Evolutionary conservation across 306 rosid genomes (phyloP).

Genomic region (Oemleria cerasiformis): DNA sequence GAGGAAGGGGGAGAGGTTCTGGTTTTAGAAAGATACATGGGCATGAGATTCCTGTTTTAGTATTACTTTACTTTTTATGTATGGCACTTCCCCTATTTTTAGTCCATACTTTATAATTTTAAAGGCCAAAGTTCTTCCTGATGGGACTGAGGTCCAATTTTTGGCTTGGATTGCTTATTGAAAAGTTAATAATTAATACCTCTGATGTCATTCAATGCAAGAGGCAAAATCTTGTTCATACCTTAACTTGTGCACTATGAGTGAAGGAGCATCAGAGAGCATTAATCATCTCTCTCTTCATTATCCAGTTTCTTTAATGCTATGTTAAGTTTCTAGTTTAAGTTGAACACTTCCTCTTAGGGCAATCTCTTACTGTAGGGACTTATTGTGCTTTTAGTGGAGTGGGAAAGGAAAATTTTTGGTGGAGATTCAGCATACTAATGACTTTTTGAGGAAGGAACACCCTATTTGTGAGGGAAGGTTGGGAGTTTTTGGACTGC

Average conservation of each 20-base stretch:
- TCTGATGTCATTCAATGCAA: neutral
- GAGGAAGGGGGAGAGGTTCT: neutral
- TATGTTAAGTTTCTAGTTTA: neutral
- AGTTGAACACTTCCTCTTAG: neutral
- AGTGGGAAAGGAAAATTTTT: neutral
- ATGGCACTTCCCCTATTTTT: neutral
- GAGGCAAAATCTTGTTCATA: neutral
- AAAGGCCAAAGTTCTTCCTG: neutral
- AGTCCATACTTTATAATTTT: neutral
- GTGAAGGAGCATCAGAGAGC: neutral
- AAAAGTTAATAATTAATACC: neutral
- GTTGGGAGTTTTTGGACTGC: conserved; percentile 2
- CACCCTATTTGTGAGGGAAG: neutral
- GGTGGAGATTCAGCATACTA: neutral
- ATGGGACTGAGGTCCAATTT: neutral
- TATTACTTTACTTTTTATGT: neutral
- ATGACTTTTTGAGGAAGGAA: neutral
- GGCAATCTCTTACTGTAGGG: neutral
- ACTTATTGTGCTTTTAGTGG: neutral
- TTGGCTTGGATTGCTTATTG: neutral
- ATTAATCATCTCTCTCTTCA: neutral
- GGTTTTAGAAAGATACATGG: neutral
- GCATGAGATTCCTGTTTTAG: neutral
- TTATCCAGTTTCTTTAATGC: neutral
- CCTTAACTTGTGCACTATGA: neutral